Base-by-base conservation (phyloP, 352 stramenopile species). In the Blastocystis sp. region DNA sequence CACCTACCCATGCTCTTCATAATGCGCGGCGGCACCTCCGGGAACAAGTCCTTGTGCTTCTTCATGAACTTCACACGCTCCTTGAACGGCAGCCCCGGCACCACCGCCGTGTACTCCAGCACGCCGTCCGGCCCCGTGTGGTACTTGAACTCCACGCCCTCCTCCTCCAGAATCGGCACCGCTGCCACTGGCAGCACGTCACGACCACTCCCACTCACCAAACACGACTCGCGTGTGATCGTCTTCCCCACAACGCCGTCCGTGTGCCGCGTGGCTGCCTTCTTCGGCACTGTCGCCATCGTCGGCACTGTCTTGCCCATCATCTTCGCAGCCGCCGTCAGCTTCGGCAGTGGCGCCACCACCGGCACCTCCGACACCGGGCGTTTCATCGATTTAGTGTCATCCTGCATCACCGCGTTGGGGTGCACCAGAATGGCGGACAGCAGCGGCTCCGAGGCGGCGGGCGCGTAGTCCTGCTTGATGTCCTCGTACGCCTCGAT, bases 21-120 rank as follows among this genome's bases (percentile, higher is more conserved):
- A 11, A 91, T 65, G 4, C 59, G 43, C 19, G 38, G 88, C 11
- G 79, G 87, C 0, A 77, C 62, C 61, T 69, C 62, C 17, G 53
- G 71, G 78, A 88, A 88, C 17, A 88, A 65, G 11, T 88, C 78
- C 61, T 88, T 88, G 34, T 88, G 78, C 60, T 62, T 78, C 78
- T 88, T 88, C 78, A 88, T 88, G 43, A 69, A 77, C 52, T 66
- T 62, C 45, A 79, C 78, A 11, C 78, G 19, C 60, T 88, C 78
- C 41, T 74, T 62, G 38, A 88, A 88, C 9, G 23, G 14, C 78
- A 88, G 79, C 4, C 78, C 78, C 5, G 64, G 64, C 41, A 88
- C 78, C 3, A 88, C 40, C 21, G 78, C 78, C 10, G 78, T 88
- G 53, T 77, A 88, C 38, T 88, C 78, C 59, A 88, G 23, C 23